Evolutionary conservation across 2,329 filamentous ascomycete genomes (phyloP), one percentile per base, ranked within the genome.

Genomic region (Sporothrix mexicana): DNA sequence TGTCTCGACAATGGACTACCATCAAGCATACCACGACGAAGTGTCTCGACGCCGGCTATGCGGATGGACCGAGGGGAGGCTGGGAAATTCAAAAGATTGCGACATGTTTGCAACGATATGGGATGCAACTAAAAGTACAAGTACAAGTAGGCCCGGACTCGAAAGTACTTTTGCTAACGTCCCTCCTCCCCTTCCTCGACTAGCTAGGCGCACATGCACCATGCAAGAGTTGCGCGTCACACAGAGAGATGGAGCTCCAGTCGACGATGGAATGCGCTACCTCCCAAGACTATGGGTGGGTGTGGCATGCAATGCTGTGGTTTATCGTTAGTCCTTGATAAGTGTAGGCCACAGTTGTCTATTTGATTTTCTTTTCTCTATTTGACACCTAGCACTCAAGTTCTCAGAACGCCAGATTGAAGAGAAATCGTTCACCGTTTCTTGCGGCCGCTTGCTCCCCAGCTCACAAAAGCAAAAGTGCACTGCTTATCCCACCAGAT

Each of bases 141-240:
- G 23, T 51, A n/a, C 15, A 51, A 51, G 47, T 51, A 51, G n/a
- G 3, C 9, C n/a, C 10, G 9, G 12, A 59, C 25, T 36, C 6
- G 8, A 23, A 62, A 9, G 41, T 47, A 66, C 41, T 47, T 66
- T 66, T 20, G 20, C n/a, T 3, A 17, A 36, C 51, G 36, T 9
- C 12, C 55, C 57, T 61, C 57, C 57, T 41, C 41, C 62, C 41
- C 23, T 67, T 51, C 62, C 43, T n/a, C 51, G 45, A 23, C 64
- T 51, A 67, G 64, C 64, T 67, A 51, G 45, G 64, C 45, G 45
- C 64, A 67, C 64, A 67, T 67, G 62, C 57, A 62, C 43, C 15
- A 62, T 62, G 57, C 30, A 66, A 41, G 10, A 20, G 61, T 25
- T 66, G 61, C 41, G 61, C 41, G 61, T 47, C 41, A 43, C 61